Percentiles rank a stretch among this genome's conserved stretches.
Conservation (phyloP, 1,284 basidiomycete species). For the Cystobasidiaceae sp. region DNA sequence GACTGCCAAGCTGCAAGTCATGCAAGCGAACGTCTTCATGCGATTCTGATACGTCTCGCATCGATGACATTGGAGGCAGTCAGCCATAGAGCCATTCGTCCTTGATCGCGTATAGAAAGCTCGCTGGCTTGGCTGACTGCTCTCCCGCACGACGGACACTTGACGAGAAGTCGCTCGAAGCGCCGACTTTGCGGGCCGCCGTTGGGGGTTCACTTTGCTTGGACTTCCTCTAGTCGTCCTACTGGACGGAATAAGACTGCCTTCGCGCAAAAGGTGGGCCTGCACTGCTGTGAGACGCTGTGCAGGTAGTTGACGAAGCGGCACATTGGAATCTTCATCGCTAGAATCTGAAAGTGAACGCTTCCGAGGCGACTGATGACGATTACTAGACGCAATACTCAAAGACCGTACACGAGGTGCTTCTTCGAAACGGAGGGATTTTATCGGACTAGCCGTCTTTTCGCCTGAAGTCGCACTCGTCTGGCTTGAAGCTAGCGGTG, state of each 20-base stretch:
- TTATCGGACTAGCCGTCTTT: no score
- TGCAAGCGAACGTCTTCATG: background rate
- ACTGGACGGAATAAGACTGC: no score
- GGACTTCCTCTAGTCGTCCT: no score
- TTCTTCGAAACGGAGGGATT: no score
- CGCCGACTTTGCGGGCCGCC: no score
- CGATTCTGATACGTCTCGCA: constrained; percentile 15
- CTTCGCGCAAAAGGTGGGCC: no score
- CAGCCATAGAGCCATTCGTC: background rate
- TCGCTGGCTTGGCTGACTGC: background rate
- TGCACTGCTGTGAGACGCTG: background rate
- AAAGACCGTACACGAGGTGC: no score
- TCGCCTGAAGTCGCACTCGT: no score
- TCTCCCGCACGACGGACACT: no score
- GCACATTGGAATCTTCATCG: constrained; percentile 2
- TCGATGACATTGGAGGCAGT: constrained; percentile 18
- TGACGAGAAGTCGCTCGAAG: no score
- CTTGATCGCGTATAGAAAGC: constrained; percentile 5
- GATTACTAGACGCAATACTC: background rate
- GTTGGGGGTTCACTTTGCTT: no score
- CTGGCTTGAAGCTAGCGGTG: no score
- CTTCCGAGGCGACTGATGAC: background rate
- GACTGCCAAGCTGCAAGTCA: constrained; percentile 8
- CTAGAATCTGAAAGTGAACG: background rate
- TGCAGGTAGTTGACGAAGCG: background rate